Conservation (phyloP, 1,284 basidiomycete species). For the Cerrena zonata region DNA sequence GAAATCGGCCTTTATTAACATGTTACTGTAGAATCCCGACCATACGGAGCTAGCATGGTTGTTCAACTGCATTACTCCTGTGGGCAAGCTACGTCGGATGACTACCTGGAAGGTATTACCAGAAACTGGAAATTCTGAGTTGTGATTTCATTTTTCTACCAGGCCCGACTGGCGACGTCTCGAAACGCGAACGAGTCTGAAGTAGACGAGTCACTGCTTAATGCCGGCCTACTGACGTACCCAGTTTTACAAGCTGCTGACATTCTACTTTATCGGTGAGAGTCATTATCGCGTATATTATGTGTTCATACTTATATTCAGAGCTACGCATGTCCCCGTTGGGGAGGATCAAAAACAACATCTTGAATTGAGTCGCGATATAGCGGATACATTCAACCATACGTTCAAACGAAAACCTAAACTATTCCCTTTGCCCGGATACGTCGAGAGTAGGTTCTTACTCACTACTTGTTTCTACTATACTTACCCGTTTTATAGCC, state of each 20-base stretch:
- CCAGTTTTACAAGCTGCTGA: conserved; percentile 93
- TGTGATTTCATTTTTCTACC: conserved; percentile 9
- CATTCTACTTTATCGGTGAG: conserved; percentile 77
- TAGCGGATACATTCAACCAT: conserved; percentile 81
- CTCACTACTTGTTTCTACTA: background rate
- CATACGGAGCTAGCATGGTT: conserved; percentile 93
- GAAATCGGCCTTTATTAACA: conserved; percentile 4
- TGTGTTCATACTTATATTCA: conserved; percentile 24
- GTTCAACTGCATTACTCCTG: conserved; percentile 76
- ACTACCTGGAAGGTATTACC: conserved; percentile 86
- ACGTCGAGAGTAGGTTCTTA: conserved; percentile 66
- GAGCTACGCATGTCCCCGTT: conserved; percentile 89
- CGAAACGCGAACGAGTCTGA: conserved; percentile 73
- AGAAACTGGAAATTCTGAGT: background rate
- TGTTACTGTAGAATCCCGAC: conserved; percentile 74
- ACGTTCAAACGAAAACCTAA: conserved; percentile 39
- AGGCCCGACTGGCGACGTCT: conserved; percentile 73
- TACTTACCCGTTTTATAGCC: conserved; percentile 41
- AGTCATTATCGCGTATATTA: conserved; percentile 14
- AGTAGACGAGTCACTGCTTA: conserved; percentile 76
- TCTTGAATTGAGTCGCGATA: conserved; percentile 79
- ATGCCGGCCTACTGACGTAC: conserved; percentile 85
- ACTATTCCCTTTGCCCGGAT: conserved; percentile 70
- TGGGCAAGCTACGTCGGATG: conserved; percentile 83
- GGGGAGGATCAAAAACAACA: conserved; percentile 96